Base-by-base conservation (phyloP, 495 filamentous ascomycete species). In the Rusavskia elegans region DNA sequence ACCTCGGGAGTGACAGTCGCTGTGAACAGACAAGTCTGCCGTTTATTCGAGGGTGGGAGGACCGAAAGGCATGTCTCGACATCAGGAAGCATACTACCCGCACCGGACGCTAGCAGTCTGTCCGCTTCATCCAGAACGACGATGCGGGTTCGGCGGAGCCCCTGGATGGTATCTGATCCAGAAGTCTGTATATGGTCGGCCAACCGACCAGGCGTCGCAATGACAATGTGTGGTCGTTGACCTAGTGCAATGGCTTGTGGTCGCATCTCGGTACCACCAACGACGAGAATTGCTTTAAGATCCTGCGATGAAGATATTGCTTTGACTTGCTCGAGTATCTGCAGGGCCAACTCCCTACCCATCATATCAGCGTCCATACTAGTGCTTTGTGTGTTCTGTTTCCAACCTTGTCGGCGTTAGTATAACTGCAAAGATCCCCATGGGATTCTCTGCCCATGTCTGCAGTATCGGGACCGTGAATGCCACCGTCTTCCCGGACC, bases 401-500 rank as follows among this genome's bases (percentile, higher is more conserved):
- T 16, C 21, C 23, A 8, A 46, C 44, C 44, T 76, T 30, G 90
- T 97, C 2, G 90, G 89, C 0, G 92, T 98, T 55, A 98, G 68
- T 17, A 98, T 75, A 9, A 98, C 64, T 13, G 83, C 92, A 67
- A 82, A 98, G 60, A 96, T 87, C 36, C 87, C 93, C 53, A 83
- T 77, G 8, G 92, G 92, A 72, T 98, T 89, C 64, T 84, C 74
- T 3, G 92, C 80, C 92, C 89, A 97, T 66, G 81, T 81, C 62
- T 96, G 90, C 48, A 97, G 69, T 45, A 98, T 92, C 16, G 92
- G 92, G 9, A 85, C 87, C 13, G 89, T 82, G 68, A 98, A 98
- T 35, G 92, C 89, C 40, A 95, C 80, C n/a, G 92, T 98, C 71
- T 98, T 98, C 63, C 92, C 92, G n/a, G 90, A 95, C 68, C 92